A percentile compares a stretch with the other conserved stretches of the same genome.
These are phyloP conservation scores for Syzygium aqueum DNA, from an alignment of 345 rosid species.

Conservation along the genomic window DNA sequence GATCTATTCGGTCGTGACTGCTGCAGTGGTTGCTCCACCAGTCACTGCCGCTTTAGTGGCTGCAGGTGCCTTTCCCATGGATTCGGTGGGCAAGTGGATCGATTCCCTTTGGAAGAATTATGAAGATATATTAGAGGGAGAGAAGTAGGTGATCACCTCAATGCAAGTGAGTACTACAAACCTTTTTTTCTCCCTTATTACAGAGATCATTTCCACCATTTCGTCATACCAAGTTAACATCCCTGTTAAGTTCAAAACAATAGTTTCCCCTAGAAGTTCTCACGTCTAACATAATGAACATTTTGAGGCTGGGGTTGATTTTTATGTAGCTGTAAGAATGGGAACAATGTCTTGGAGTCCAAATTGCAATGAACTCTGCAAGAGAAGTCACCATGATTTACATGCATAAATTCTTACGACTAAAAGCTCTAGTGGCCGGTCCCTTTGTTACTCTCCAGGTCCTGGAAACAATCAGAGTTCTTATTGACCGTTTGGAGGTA, in stretches of 20 bases:
- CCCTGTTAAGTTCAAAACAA: not conserved
- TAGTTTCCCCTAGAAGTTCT: not conserved
- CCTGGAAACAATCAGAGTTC: not conserved
- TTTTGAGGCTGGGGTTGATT: not conserved
- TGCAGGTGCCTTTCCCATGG: too few species aligned
- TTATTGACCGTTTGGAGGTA: not conserved
- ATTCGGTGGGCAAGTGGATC: too few species aligned
- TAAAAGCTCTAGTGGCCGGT: not conserved
- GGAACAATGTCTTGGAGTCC: not conserved
- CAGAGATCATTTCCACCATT: not conserved
- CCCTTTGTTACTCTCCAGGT: not conserved
- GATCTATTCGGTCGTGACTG: too few species aligned
- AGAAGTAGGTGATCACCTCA: too few species aligned
- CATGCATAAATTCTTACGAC: not conserved
- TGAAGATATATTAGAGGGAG: too few species aligned
- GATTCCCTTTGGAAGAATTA: too few species aligned
- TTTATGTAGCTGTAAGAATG: not conserved
- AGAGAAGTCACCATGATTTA: not conserved
- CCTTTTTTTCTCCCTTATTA: not conserved
- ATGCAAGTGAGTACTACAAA: too few species aligned
- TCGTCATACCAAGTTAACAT: not conserved
- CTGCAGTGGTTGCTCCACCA: too few species aligned
- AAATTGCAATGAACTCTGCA: not conserved
- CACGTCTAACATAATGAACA: not conserved
- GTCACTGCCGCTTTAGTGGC: too few species aligned